Percentiles rank a stretch among this genome's conserved stretches.
Conservation (phyloP, 306 rosid genomes). For the Malus orientalis region DNA sequence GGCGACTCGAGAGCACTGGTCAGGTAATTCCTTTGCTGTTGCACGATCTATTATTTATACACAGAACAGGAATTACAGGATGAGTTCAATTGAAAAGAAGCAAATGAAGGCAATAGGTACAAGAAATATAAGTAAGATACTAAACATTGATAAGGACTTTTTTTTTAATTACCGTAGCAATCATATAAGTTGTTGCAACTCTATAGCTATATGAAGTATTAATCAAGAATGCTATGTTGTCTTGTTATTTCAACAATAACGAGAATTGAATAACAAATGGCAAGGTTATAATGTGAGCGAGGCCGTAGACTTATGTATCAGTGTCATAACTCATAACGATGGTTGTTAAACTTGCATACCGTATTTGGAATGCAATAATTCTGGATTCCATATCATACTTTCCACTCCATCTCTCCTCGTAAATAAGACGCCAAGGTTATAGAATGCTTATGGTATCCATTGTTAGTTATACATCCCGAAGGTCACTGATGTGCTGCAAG, state of each 20-base stretch:
- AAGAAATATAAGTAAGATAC: neutral
- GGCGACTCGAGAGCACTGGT: constrained; percentile 65
- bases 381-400: neutral
- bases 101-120: too few relatives aligned
- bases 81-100: neutral
- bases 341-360: neutral
- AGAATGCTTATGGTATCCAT: neutral
- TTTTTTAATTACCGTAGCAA: neutral
- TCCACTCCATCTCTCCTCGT: neutral
- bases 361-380: neutral
- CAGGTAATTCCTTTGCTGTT: constrained; percentile 44
- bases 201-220: neutral
- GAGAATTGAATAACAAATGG: neutral
- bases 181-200: neutral
- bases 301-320: neutral
- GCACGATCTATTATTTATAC: neutral
- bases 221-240: neutral
- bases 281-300: neutral
- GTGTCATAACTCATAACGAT: neutral
- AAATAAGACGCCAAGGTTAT: neutral
- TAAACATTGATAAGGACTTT: neutral
- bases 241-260: neutral
- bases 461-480: neutral
- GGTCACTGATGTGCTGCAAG: neutral
- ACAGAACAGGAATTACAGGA: neutral